These are phyloP conservation scores for Purpureocillium takamizusanense DNA, from an alignment of 2,329 filamentous ascomycete genomes.

Conservation along the genomic window DNA sequence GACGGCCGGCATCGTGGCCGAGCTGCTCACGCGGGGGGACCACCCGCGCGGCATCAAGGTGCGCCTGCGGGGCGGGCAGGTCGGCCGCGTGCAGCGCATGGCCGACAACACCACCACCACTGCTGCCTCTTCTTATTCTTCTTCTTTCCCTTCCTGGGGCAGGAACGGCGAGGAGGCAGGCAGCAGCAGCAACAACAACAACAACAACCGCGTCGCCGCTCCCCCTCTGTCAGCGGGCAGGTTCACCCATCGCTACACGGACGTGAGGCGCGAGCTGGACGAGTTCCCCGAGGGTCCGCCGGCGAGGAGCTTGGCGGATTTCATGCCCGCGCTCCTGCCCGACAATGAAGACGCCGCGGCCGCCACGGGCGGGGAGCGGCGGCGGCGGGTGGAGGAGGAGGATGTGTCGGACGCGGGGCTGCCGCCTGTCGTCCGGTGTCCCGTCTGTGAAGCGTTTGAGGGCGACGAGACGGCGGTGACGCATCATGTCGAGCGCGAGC, in stretches of 20 bases:
- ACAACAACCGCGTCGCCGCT: too few relatives aligned
- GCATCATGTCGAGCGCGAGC: slow-evolving; percentile 47
- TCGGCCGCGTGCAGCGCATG: slow-evolving; percentile 65
- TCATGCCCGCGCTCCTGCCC: slow-evolving; percentile 31
- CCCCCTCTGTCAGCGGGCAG: not conserved
- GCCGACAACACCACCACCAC: slow-evolving; percentile 12
- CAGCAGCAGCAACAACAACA: slow-evolving; percentile 1
- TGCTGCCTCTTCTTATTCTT: too few relatives aligned
- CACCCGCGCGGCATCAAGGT: slow-evolving; percentile 77
- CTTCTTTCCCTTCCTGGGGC: too few relatives aligned
- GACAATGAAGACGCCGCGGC: slow-evolving; percentile 10
- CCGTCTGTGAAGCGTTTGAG: slow-evolving; percentile 57
- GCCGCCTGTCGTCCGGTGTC: slow-evolving; percentile 40
- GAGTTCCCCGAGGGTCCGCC: slow-evolving; percentile 25
- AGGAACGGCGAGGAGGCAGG: not conserved
- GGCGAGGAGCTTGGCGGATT: slow-evolving; percentile 35
- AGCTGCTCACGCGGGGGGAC: slow-evolving; percentile 63
- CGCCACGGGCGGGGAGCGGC: too few relatives aligned
- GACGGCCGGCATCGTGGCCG: slow-evolving; percentile 55
- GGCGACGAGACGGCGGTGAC: slow-evolving; percentile 61
- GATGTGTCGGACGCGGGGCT: too few relatives aligned
- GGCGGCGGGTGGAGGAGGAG: too few relatives aligned
- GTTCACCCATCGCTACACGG: slow-evolving; percentile 17
- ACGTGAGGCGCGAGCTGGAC: slow-evolving; percentile 24
- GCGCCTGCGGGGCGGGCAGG: slow-evolving; percentile 58